Base-by-base conservation (phyloP, 164 flowering plant species). In the Chimonanthus salicifolius region DNA sequence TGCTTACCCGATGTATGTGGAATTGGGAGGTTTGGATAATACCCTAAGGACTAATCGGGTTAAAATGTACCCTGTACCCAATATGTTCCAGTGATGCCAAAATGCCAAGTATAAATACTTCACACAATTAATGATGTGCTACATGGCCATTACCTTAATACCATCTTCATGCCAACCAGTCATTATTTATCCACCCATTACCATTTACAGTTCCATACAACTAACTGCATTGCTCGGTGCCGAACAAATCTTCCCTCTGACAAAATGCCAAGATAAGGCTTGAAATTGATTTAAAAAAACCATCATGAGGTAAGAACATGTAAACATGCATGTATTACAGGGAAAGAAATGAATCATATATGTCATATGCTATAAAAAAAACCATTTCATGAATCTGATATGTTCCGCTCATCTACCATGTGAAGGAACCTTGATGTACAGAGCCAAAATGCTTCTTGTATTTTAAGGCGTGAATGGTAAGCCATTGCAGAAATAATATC, bases 401-500 rank as follows among this genome's bases (percentile, higher is more conserved):
- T 58, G 62, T 11, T 2, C 45, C 74, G 72, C 71, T 49, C 74
- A 7, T 60, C 81, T 68, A 81, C 68, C 64, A 82, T 79, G 78
- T 88, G 94, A 58, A 94, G 85, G 46, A 87, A 71, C 78, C 77
- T 85, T 18, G 99, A 94, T 10, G 91, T 58, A 85, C 82, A 85
- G 58, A 91, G 49, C 97, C 94, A 94, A 69, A 69, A 76, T 44
- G 83, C 78, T 60, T 87, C 90, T 0, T 92, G 87, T 47, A 87
- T 15, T 78, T 79, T 89, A 65, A 69, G 74, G 67, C 83, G 60
- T 47, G 84, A 81, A 83, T 85, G 94, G 21, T 21, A 69, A 11
- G 64, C 7, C 75, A 91, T 67, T 6, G 91, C 88, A 73, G 89
- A 88, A 62, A 84, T n/a, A 8, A 90, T 71, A 69, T 89, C 94